phyloP scores from a whole-genome alignment of 768 basidiomycete species.

The Leucogyrophana mollusca region DNA sequence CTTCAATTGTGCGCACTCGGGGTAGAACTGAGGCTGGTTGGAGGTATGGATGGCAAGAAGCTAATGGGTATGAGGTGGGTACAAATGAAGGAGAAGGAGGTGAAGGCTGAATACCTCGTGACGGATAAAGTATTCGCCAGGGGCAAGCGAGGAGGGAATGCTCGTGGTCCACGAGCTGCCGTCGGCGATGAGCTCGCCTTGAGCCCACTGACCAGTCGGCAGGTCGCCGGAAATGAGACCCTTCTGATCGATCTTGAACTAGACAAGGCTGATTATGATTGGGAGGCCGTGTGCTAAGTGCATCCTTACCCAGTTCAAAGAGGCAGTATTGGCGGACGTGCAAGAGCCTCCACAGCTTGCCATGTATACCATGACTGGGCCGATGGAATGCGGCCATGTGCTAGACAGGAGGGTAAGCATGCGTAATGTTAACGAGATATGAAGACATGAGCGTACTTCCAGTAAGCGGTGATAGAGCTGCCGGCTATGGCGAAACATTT shows the following conservation, averaged over 20 bases:
- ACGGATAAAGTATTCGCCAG: conserved; percentile 47
- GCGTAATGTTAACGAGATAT: not conserved
- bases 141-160: conserved; percentile 29
- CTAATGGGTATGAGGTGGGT: conserved; percentile 16
- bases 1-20: conserved; percentile 35
- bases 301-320: conserved; percentile 30
- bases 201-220: conserved; percentile 35
- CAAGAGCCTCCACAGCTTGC: conserved; percentile 37
- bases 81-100: conserved; percentile 10
- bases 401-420: not conserved
- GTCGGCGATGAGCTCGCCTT: conserved; percentile 35
- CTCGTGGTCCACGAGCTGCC: conserved; percentile 38
- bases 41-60: conserved; percentile 33
- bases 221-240: conserved; percentile 36
- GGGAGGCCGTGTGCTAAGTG: not conserved
- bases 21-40: conserved; percentile 38
- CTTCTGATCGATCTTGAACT: conserved; percentile 43
- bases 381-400: conserved; percentile 34
- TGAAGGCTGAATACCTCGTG: conserved; percentile 30
- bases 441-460: conserved; percentile 31
- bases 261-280: not conserved
- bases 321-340: conserved; percentile 31
- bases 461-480: conserved; percentile 35
- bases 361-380: conserved; percentile 37
- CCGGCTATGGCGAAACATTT: conserved; percentile 24